Evolutionary conservation across 2,329 filamentous ascomycete species (phyloP).

Genomic region (Onygenales sp.): DNA sequence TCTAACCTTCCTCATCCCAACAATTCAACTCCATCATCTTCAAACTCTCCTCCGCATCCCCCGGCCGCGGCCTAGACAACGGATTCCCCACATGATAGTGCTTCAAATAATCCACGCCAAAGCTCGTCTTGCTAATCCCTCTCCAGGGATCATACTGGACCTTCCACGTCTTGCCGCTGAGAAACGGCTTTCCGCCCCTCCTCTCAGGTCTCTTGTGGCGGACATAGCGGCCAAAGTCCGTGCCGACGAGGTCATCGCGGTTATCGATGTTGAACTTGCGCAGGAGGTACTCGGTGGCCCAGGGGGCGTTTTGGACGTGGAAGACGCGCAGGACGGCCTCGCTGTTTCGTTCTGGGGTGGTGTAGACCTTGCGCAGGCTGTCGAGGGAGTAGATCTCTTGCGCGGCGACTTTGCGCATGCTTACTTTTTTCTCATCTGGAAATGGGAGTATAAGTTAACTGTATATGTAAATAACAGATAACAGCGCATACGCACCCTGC

Average conservation of each 20-base stretch:
- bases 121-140: conserved; percentile 40
- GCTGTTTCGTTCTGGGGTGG: conserved; percentile 15
- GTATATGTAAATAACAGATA: too few species aligned
- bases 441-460: conserved; percentile 3
- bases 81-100: conserved; percentile 22
- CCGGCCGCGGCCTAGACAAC: conserved; percentile 5
- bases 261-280: conserved; percentile 45
- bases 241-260: conserved; percentile 37
- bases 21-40: conserved; percentile 44
- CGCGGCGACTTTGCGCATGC: conserved; percentile 36
- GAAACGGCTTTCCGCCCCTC: conserved; percentile 42
- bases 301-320: conserved; percentile 46
- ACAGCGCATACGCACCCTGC: conserved; percentile 14
- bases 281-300: conserved; percentile 41
- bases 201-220: conserved; percentile 38
- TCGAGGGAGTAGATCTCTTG: conserved; percentile 40
- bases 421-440: conserved; percentile 26
- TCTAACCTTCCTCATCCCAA: conserved; percentile 32
- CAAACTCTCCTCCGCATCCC: conserved; percentile 17
- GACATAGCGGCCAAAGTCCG: conserved; percentile 42
- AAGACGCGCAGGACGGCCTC: conserved; percentile 25
- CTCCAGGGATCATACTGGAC: conserved; percentile 43
- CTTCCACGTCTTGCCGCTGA: conserved; percentile 43
- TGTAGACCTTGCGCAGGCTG: conserved; percentile 37
- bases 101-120: conserved; percentile 45